Evolutionary conservation across 148 eudicot species (phyloP), one percentile per base, ranked within the genome.

Genomic region (Fagopyrum tataricum): DNA sequence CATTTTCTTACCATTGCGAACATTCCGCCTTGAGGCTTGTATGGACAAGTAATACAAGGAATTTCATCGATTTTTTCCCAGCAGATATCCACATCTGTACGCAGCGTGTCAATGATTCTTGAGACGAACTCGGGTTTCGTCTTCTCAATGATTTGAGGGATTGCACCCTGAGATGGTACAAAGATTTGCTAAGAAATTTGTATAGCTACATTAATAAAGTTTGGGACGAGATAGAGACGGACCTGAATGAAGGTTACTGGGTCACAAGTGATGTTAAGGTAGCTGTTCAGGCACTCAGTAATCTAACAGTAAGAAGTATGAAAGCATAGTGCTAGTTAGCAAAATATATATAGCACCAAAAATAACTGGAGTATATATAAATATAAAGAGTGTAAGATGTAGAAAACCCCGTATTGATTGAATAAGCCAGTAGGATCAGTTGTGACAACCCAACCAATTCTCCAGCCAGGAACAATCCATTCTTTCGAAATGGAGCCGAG

Each of bases 381-480:
- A 46, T 46, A 2, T 46, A 2, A 46, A 46, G 49, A 46, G 49
- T 8, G 2, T 46, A 46, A 46, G 49, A 46, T 46, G 49, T 46
- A 12, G 12, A 46, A 46, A 46, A 31, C 49, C 49, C 49, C 49
- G 1, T 46, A 13, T 46, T 46, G 10, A 12, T 46, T 46, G 49
- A 46, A 46, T 46, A 46, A 13, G 49, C 49, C 49, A 46, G 49
- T 46, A 13, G 92, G 97, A 78, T 95, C 98, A 14, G 79, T 91
- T 42, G 79, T 81, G 18, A 86, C 97, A 48, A 95, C 82, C 98
- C 98, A 95, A 71, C 97, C 97, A 67, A 95, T 90, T 70, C 98
- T 83, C 98, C 97, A 95, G 66, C 98, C 98, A 2, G 97, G 97
- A 43, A 95, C 92, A 40, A 95, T 77, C 97, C 96, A 95, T 78